Percentiles rank a stretch among this genome's conserved stretches.
phyloP scores from a whole-genome alignment of 768 basidiomycete species.

The Candolleomyces aberdarensis region DNA sequence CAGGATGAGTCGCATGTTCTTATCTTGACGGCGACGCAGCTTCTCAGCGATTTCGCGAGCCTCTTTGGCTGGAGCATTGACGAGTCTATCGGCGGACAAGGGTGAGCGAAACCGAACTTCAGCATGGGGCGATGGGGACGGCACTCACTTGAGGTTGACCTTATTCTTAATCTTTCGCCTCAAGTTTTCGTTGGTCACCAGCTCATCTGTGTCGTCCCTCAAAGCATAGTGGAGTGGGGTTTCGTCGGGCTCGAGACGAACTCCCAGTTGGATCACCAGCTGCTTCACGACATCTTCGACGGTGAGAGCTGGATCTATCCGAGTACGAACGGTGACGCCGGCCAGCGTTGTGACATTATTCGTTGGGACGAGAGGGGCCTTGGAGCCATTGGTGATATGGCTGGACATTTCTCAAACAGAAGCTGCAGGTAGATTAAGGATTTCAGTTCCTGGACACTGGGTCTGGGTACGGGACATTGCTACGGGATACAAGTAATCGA shows the following conservation, averaged over 20 bases:
- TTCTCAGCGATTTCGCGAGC: constrained; percentile 75
- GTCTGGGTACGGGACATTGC: neutral
- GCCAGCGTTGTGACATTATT: constrained; percentile 81
- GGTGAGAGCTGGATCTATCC: constrained; percentile 80
- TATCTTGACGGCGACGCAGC: constrained; percentile 56
- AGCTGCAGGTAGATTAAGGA: neutral
- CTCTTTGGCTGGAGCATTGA: constrained; percentile 76
- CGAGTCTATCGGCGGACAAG: constrained; percentile 47
- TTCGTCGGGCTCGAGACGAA: constrained; percentile 65
- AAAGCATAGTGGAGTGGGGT: constrained; percentile 71
- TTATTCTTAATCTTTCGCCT: constrained; percentile 78
- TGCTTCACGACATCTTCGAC: constrained; percentile 85
- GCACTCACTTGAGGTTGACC: constrained; percentile 68
- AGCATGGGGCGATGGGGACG: neutral
- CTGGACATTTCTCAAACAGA: neutral
- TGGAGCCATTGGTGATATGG: neutral
- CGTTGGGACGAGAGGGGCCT: constrained; percentile 62
- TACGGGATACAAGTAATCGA: constrained; percentile 1
- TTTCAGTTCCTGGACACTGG: neutral
- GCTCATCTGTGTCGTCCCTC: constrained; percentile 76
- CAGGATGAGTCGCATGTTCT: constrained; percentile 60
- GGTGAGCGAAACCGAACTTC: constrained; percentile 1
- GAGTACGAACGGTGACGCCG: constrained; percentile 71
- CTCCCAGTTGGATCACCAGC: constrained; percentile 57
- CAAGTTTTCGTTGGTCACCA: constrained; percentile 87